Percentiles rank a stretch among this genome's conserved stretches.
Evolutionary conservation across 148 eudicot genomes (phyloP).

Genomic region (Polygonum aviculare): DNA sequence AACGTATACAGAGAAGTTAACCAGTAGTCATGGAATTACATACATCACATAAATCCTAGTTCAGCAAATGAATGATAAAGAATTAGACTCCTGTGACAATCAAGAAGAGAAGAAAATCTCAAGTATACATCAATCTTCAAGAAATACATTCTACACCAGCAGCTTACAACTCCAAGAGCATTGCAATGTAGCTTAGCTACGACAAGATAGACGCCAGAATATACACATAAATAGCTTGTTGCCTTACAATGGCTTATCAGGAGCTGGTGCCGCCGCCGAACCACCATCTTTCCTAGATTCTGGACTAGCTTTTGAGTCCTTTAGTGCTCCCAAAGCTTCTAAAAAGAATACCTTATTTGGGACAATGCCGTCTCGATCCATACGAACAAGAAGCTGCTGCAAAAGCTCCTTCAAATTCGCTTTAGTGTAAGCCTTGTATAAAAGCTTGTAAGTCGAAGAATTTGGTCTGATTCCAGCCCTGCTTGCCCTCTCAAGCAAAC

Average conservation of each 20-base stretch:
- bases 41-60: neutral
- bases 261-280: neutral
- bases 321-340: constrained; percentile 75
- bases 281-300: constrained; percentile 14
- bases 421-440: constrained; percentile 85
- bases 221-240: neutral
- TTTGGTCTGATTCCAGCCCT: constrained; percentile 31
- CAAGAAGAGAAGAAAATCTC: neutral
- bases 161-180: neutral
- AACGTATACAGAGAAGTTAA: neutral
- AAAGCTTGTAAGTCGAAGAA: constrained; percentile 79
- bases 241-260: neutral
- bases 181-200: neutral
- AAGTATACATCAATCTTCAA: neutral
- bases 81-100: neutral
- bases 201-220: constrained; percentile 1
- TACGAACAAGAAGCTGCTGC: constrained; percentile 42
- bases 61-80: neutral
- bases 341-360: constrained; percentile 68
- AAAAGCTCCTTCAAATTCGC: constrained; percentile 65
- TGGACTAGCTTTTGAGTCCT: constrained; percentile 29
- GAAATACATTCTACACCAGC: neutral
- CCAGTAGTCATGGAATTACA: neutral
- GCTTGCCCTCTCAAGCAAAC: constrained; percentile 46
- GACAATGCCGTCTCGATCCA: constrained; percentile 80